Base-by-base conservation (phyloP, 75 land plant species). In the Pinus taeda region DNA sequence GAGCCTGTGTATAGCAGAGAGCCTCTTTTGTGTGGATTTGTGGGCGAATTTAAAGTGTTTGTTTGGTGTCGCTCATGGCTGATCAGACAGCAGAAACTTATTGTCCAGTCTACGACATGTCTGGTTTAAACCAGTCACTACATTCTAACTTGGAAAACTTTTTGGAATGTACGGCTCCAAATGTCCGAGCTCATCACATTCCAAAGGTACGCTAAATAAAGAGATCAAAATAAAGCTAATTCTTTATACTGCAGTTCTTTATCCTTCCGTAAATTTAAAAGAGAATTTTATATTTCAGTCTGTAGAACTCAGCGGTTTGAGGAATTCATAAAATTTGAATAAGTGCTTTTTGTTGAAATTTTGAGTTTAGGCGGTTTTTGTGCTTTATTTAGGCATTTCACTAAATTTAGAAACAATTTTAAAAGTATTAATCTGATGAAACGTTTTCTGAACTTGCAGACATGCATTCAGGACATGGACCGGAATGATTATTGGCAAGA, bases 141-240 rank as follows among this genome's bases (percentile, higher is more conserved):
- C 85, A 77, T 75, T 92, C 97, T 15, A 95, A 95, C 75, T 87
- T 95, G 15, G 83, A 86, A 21, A 58, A 86, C 75, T 95, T 95
- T 72, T 88, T 95, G 69, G 78, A 87, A 36, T 78, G 79, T 77
- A 87, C 86, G 11, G 89, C 95, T 2, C 98, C 98, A 13, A 64
- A 73, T 18, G 90, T 90, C 0, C 80, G 67, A 29, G 75, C 85
- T 18, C 90, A 90, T 39, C 74, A 75, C 56, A 81, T 93, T 0
- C 84, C 84, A 59, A 95, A 90, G 98, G 98, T 95, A 75, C 14
- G 71, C 11, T 18, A 17, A 17, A 67, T 18, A 7, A 12, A 42
- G 39, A 4, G 49, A n/a, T n/a, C n/a, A 9, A 69, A 17, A 4
- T 24, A 69, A 37, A 20, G 20, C 13, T 30, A 22, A 42, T 36